These are phyloP conservation scores for Fusarium globosum DNA, from an alignment of 2,329 filamentous ascomycete species.

Conservation along the genomic window DNA sequence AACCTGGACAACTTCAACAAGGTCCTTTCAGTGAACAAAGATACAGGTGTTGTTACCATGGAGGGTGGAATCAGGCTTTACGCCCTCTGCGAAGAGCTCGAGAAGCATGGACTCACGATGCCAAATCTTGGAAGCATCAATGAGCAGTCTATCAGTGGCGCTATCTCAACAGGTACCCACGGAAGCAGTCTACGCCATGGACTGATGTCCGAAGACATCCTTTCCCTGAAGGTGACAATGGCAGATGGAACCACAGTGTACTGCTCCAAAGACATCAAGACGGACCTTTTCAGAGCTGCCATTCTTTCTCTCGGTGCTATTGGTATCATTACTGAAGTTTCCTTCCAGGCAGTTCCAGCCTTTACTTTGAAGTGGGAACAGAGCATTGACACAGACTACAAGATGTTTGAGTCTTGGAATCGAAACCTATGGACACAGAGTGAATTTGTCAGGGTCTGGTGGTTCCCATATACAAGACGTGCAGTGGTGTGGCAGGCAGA, in stretches of 20 bases:
- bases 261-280: constrained; percentile 76
- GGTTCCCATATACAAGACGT: constrained; percentile 91
- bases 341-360: constrained; percentile 81
- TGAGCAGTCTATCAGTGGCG: constrained; percentile 90
- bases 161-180: constrained; percentile 93
- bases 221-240: constrained; percentile 81
- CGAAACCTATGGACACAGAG: constrained; percentile 81
- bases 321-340: constrained; percentile 90
- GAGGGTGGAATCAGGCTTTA: constrained; percentile 90
- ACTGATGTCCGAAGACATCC: constrained; percentile 81
- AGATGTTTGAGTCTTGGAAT: constrained; percentile 78
- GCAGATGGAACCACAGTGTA: constrained; percentile 79
- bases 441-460: constrained; percentile 96
- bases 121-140: constrained; percentile 96
- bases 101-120: constrained; percentile 82
- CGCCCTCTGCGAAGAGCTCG: constrained; percentile 78
- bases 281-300: constrained; percentile 87
- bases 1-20: constrained; percentile 87
- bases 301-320: constrained; percentile 89
- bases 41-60: constrained; percentile 76
- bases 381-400: constrained; percentile 75
- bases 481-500: constrained; percentile 93
- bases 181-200: constrained; percentile 88
- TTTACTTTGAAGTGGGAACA: constrained; percentile 92
- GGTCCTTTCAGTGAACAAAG: constrained; percentile 75